Percentiles rank a stretch among this genome's conserved stretches.
phyloP scores from a whole-genome alignment of 305 asterid species.

The Coffea humblotiana region DNA sequence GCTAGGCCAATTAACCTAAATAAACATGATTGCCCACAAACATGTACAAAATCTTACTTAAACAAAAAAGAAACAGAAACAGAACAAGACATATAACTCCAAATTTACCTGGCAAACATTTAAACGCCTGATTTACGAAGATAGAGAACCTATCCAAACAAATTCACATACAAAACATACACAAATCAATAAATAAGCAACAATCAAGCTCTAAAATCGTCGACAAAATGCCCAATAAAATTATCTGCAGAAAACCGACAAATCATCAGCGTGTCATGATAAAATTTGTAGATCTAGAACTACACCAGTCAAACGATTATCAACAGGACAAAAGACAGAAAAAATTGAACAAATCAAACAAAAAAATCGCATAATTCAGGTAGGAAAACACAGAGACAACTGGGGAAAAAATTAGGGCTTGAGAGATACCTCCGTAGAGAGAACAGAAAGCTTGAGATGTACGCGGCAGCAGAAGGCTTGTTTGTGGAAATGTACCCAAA shows the following conservation, averaged over 20 bases:
- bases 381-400: neutral
- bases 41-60: neutral
- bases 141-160: too few relatives aligned
- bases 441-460: neutral
- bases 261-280: neutral
- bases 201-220: neutral
- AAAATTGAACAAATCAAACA: neutral
- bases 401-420: neutral
- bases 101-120: neutral
- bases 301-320: neutral
- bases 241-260: neutral
- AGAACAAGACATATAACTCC: neutral
- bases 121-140: too few relatives aligned
- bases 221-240: neutral
- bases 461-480: neutral
- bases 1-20: neutral
- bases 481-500: neutral
- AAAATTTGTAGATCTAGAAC: neutral
- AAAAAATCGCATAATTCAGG: neutral
- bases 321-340: neutral
- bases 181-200: neutral
- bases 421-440: neutral
- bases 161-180: neutral
- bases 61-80: accelerated
- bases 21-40: neutral